These are phyloP conservation scores for Xylaria polymorpha DNA, from an alignment of 2,329 filamentous ascomycete species.

Conservation along the genomic window DNA sequence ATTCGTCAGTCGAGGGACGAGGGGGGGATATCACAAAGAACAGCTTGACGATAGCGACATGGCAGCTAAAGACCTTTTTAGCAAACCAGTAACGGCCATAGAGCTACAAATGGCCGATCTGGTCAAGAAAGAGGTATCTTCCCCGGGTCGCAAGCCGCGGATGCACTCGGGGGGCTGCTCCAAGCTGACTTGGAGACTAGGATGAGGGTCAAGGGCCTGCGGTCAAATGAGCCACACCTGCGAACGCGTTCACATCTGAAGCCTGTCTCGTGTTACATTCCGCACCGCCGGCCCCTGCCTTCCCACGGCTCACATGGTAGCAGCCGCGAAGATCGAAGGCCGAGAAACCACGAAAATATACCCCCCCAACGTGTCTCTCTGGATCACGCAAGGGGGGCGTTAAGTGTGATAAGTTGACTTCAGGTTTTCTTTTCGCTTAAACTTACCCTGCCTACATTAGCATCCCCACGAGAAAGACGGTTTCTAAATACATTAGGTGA, in stretches of 20 bases:
- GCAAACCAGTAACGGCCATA: constrained; percentile 5
- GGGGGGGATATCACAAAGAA: constrained; percentile 10
- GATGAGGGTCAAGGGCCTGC: constrained; percentile 16
- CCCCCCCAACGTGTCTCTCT: constrained; percentile 6
- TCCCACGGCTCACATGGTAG: constrained; percentile 29
- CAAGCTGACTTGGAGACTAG: constrained; percentile 16
- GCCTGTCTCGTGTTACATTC: constrained; percentile 31
- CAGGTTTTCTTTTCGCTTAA: not conserved
- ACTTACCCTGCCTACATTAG: constrained; percentile 6
- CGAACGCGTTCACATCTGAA: constrained; percentile 24
- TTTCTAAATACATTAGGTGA: not conserved
- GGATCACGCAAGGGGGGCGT: constrained; percentile 1
- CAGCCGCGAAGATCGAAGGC: constrained; percentile 20
- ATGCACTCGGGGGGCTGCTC: not conserved
- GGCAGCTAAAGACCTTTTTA: not conserved
- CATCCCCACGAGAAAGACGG: constrained; percentile 7
- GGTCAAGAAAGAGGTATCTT: constrained; percentile 5
- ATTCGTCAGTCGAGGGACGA: constrained; percentile 15
- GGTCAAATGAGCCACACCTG: constrained; percentile 32
- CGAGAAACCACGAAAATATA: constrained; percentile 8
- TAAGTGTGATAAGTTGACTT: constrained; percentile 4
- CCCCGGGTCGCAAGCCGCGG: constrained; percentile 21
- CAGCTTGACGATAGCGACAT: constrained; percentile 24
- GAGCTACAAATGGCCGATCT: not conserved
- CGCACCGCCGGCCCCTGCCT: constrained; percentile 24